phyloP scores from a whole-genome alignment of 768 basidiomycete species.

The Lentinula edodes region DNA sequence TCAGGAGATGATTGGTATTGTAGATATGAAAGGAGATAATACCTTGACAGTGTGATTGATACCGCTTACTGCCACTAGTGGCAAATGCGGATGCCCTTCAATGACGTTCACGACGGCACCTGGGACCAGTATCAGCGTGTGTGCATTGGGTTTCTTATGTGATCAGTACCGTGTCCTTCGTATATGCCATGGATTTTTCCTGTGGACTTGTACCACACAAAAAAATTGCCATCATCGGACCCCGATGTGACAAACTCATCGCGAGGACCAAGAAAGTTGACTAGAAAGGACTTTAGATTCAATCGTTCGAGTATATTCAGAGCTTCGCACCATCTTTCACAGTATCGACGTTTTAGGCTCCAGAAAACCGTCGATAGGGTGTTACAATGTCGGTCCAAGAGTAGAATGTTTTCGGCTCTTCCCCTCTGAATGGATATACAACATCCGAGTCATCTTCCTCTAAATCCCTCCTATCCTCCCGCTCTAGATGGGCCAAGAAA shows the following conservation, averaged over 20 bases:
- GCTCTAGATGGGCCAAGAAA: slow-evolving; percentile 20
- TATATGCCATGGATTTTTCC: slow-evolving; percentile 67
- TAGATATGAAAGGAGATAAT: not conserved
- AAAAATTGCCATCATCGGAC: slow-evolving; percentile 84
- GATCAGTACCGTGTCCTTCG: slow-evolving; percentile 66
- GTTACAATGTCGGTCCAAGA: slow-evolving; percentile 47
- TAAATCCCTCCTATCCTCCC: slow-evolving; percentile 22
- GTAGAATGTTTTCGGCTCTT: slow-evolving; percentile 19
- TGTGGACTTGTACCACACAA: slow-evolving; percentile 75
- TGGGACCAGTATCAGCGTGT: not conserved
- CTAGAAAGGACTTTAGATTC: slow-evolving; percentile 28
- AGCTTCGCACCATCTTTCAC: slow-evolving; percentile 72
- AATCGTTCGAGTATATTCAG: not conserved
- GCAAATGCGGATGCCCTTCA: slow-evolving; percentile 76
- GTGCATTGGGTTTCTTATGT: not conserved
- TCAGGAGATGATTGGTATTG: not conserved
- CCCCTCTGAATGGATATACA: slow-evolving; percentile 20
- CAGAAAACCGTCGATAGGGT: slow-evolving; percentile 59
- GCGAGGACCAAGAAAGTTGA: slow-evolving; percentile 76
- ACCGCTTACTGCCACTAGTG: slow-evolving; percentile 80
- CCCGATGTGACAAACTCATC: slow-evolving; percentile 81
- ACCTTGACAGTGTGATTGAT: slow-evolving; percentile 87
- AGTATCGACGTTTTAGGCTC: slow-evolving; percentile 76
- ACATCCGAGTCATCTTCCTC: slow-evolving; percentile 29
- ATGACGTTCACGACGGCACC: slow-evolving; percentile 72